Evolutionary conservation across 371 early-diverging fungal genomes (phyloP), one percentile per base, ranked within the genome.

Genomic region (Mucor piriformis): DNA sequence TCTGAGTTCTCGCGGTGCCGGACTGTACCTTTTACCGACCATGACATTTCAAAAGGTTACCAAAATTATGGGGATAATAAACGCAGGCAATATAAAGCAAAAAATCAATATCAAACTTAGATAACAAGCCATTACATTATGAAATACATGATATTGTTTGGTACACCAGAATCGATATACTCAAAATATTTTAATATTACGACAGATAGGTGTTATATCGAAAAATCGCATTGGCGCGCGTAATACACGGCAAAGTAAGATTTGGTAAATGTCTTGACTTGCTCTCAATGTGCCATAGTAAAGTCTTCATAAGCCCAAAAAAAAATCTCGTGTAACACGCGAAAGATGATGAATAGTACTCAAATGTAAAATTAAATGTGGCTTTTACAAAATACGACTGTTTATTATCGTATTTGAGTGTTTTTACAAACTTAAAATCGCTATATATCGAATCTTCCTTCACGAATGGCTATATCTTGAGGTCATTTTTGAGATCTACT

Each of bases 121-220:
- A 88, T 70, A 29, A 76, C 74, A 20, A 88, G 64, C 12, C 88
- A 83, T 16, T 89, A 80, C 84, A 70, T 61, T 0, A 46, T 15
- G 53, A 89, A 83, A 59, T 74, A 70, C 20, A 72, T 72, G 10
- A 79, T 50, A 38, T 70, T 69, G 29, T 72, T 72, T 32, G 74
- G 74, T 37, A 76, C 69, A 37, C 67, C 61, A 6, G 74, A 72
- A 34, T 79, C 79, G 29, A 79, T 65, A 4, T 70, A 69, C 33
- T 76, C 74, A 21, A 79, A 76, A 40, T 79, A 76, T 18, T 68
- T 68, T 89, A 49, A 92, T 65, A 46, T 92, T 88, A 33, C 92
- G 74, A 10, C 92, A 92, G 10, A 89, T 55, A 11, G 76, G 76
- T 7, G 76, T 75, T 33, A 65, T 63, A 34, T 72, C 76, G 46